Conservation (phyloP, 2,329 filamentous ascomycete genomes). For the Blastomyces emzantsi region DNA sequence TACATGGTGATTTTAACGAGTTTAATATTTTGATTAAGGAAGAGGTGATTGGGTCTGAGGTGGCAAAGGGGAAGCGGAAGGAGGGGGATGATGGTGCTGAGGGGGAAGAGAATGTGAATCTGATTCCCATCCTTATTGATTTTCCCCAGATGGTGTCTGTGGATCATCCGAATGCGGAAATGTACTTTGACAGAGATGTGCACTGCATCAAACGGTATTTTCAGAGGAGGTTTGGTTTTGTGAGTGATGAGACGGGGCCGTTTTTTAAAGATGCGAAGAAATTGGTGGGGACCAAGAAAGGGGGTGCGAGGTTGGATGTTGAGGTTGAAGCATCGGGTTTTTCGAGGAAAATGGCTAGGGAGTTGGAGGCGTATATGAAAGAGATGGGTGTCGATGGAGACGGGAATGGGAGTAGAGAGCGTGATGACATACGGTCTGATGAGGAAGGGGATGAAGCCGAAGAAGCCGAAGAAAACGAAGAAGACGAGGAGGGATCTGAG, state of each 20-base stretch:
- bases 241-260: constrained; percentile 69
- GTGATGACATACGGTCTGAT: constrained; percentile 31
- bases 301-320: constrained; percentile 66
- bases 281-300: constrained; percentile 52
- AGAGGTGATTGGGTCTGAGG: constrained; percentile 34
- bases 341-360: constrained; percentile 92
- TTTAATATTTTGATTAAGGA: constrained; percentile 97
- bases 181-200: constrained; percentile 96
- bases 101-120: constrained; percentile 35
- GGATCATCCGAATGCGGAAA: constrained; percentile 85
- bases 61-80: constrained; percentile 30
- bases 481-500: constrained; percentile 29
- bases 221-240: constrained; percentile 77
- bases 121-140: constrained; percentile 84
- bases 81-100: constrained; percentile 24
- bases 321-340: constrained; percentile 89
- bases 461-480: constrained; percentile 29
- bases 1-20: constrained; percentile 98
- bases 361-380: constrained; percentile 84
- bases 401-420: constrained; percentile 27
- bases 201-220: constrained; percentile 95
- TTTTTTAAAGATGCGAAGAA: constrained; percentile 80
- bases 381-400: constrained; percentile 53
- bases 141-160: constrained; percentile 98
- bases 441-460: constrained; percentile 34